These are phyloP conservation scores for Globisporangium solare DNA, from an alignment of 352 stramenopile species.

Conservation along the genomic window DNA sequence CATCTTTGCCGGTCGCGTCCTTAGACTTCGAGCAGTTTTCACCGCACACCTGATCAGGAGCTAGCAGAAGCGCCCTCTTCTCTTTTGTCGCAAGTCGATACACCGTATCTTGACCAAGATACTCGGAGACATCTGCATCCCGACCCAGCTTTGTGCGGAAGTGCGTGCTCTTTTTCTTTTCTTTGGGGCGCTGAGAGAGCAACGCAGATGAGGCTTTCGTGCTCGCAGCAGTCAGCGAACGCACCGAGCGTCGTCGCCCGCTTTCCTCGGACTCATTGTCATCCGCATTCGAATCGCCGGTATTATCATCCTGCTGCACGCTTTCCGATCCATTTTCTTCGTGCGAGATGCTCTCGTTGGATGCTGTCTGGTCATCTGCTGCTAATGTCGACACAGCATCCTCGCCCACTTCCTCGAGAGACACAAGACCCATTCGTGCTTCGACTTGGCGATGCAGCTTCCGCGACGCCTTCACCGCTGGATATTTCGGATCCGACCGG, in stretches of 20 bases:
- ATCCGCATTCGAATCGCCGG: constrained; percentile 7
- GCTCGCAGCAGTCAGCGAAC: constrained; percentile 44
- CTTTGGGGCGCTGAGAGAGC: constrained; percentile 20
- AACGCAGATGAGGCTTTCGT: constrained; percentile 48
- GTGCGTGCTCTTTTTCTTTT: constrained; percentile 27
- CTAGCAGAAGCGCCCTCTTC: constrained; percentile 21
- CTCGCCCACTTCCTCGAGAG: background rate
- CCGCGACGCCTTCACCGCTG: constrained; percentile 37
- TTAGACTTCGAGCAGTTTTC: constrained; percentile 19
- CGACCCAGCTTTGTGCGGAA: constrained; percentile 23
- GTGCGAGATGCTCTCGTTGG: background rate
- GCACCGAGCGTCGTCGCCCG: constrained; percentile 28
- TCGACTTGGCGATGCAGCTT: constrained; percentile 26
- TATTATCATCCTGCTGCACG: constrained; percentile 4
- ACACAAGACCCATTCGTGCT: background rate
- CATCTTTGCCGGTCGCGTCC: background rate
- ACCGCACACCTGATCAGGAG: constrained; percentile 21
- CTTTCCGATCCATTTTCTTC: background rate
- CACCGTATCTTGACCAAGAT: constrained; percentile 40
- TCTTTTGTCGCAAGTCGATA: constrained; percentile 42
- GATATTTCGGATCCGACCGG: constrained; percentile 54
- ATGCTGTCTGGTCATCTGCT: background rate
- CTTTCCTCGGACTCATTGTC: constrained; percentile 14
- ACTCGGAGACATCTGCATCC: constrained; percentile 45
- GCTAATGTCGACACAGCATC: background rate